Percentiles rank a stretch among this genome's conserved stretches.
Evolutionary conservation across 345 rosid genomes (phyloP).

Genomic region (Eucalyptus rudis): DNA sequence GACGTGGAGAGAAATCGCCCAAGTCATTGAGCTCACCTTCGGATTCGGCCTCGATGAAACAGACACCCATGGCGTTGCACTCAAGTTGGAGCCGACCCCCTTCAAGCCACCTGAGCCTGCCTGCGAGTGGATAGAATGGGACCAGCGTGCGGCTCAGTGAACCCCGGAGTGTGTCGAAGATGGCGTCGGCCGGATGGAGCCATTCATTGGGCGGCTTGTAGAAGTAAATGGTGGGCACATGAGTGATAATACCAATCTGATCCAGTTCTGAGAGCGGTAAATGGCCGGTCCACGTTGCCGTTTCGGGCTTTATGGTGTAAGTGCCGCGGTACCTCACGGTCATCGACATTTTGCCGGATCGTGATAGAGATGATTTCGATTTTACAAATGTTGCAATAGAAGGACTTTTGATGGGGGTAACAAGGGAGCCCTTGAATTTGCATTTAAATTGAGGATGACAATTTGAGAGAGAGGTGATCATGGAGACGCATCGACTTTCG

Average conservation of each 20-base stretch:
- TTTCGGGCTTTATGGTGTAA: slow-evolving; percentile 21
- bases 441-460: neutral
- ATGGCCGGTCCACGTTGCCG: slow-evolving; percentile 23
- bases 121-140: slow-evolving; percentile 47
- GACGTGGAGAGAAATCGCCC: slow-evolving; percentile 17
- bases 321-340: neutral
- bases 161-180: slow-evolving; percentile 13
- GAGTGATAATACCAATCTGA: slow-evolving; percentile 41
- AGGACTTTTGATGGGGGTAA: neutral
- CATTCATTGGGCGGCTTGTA: slow-evolving; percentile 13
- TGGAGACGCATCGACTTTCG: neutral
- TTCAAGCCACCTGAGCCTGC: slow-evolving; percentile 41
- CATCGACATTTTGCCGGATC: neutral
- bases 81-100: slow-evolving; percentile 31
- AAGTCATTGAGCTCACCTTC: slow-evolving; percentile 13
- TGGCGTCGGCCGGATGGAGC: neutral
- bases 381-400: neutral
- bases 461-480: neutral
- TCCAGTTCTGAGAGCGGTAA: slow-evolving; percentile 39
- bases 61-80: slow-evolving; percentile 29
- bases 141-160: slow-evolving; percentile 26
- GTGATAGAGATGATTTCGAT: neutral
- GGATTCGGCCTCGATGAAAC: slow-evolving; percentile 28
- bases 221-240: slow-evolving; percentile 52
- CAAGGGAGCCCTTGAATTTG: neutral